These are phyloP conservation scores for Cryptomeria japonica DNA, from an alignment of 75 land plant species.

Conservation along the genomic window DNA sequence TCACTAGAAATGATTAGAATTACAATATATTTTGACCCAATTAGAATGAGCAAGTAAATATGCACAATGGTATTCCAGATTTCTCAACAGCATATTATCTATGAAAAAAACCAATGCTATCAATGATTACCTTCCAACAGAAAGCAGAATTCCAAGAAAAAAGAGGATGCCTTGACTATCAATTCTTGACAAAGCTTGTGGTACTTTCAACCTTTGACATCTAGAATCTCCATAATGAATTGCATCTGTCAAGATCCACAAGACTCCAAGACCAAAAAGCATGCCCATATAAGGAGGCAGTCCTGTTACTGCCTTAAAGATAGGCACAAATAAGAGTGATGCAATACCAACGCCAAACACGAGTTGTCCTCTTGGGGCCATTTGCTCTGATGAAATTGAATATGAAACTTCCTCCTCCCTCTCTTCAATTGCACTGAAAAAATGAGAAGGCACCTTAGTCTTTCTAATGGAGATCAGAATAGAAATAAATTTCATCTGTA, in stretches of 20 bases:
- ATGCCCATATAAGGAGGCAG: slow-evolving; percentile 96
- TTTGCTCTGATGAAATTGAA: slow-evolving; percentile 70
- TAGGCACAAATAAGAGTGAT: slow-evolving; percentile 88
- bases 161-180: slow-evolving; percentile 94
- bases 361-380: slow-evolving; percentile 67
- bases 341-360: slow-evolving; percentile 88
- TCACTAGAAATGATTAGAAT: too few relatives aligned
- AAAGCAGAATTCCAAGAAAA: slow-evolving; percentile 86
- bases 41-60: too few relatives aligned
- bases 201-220: slow-evolving; percentile 85
- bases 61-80: too few relatives aligned
- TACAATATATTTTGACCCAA: too few relatives aligned
- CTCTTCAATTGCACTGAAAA: slow-evolving; percentile 71
- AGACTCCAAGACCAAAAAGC: slow-evolving; percentile 88
- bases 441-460: neutral
- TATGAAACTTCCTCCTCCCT: slow-evolving; percentile 33
- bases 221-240: slow-evolving; percentile 92
- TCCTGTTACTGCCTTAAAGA: slow-evolving; percentile 91
- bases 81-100: too few relatives aligned
- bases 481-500: neutral
- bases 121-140: slow-evolving; percentile 82
- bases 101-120: too few relatives aligned
- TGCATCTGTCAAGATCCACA: slow-evolving; percentile 96
- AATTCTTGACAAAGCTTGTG: slow-evolving; percentile 94
- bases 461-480: neutral